A percentile compares a stretch with the other conserved stretches of the same genome.
phyloP scores from a whole-genome alignment of 2,329 filamentous ascomycete species.

The Xylariaceae sp. region DNA sequence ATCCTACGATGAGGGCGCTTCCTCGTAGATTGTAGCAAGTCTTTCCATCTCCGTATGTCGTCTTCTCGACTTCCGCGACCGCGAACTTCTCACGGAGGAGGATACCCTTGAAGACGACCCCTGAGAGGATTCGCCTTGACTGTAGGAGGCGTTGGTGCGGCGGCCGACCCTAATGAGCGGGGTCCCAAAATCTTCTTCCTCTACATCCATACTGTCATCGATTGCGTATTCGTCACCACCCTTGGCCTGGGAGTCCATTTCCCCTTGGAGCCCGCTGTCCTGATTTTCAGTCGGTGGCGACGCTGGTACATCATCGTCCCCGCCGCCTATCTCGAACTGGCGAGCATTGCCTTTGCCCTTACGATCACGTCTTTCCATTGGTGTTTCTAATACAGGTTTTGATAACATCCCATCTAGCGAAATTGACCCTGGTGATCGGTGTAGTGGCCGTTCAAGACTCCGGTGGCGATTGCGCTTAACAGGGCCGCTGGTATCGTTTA shows the following conservation, averaged over 20 bases:
- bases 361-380: not conserved
- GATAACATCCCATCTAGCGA: not conserved
- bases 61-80: not conserved
- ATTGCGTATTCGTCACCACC: not conserved
- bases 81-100: no score
- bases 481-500: not conserved
- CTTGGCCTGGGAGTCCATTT: no score
- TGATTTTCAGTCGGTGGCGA: not conserved
- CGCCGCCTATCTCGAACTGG: not conserved
- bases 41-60: not conserved
- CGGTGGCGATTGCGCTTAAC: no score
- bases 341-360: not conserved
- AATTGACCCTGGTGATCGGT: not conserved
- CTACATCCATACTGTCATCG: not conserved
- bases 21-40: not conserved
- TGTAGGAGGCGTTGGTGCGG: not conserved
- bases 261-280: no score
- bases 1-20: not conserved
- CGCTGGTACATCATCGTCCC: not conserved
- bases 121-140: not conserved
- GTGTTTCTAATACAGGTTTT: no score
- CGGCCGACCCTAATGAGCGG: not conserved
- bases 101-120: no score
- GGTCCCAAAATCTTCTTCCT: not conserved
- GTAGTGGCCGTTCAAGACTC: not conserved